Evolutionary conservation across 805 yeast genomes (phyloP).

Genomic region (Lipomyces sp.): DNA sequence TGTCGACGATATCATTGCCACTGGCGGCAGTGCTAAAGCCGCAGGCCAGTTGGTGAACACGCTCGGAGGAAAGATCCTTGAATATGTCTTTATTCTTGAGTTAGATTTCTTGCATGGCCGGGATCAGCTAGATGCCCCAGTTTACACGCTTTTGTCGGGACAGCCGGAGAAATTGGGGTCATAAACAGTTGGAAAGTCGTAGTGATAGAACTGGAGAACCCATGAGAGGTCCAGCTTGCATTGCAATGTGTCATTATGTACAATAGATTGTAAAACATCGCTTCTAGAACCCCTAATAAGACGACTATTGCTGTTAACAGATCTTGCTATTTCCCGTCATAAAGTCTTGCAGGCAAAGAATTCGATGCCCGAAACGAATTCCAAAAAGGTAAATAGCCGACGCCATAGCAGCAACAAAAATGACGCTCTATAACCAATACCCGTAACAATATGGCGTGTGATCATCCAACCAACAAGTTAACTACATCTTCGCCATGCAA

Average conservation of each 20-base stretch:
- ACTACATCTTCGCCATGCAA: slow-evolving; percentile 31
- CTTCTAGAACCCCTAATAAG: background rate
- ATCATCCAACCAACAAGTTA: slow-evolving; percentile 25
- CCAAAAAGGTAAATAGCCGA: background rate
- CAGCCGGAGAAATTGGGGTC: slow-evolving; percentile 34
- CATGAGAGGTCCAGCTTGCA: background rate
- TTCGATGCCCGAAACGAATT: background rate
- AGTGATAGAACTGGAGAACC: background rate
- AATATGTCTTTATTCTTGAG: slow-evolving; percentile 90
- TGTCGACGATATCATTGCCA: slow-evolving; percentile 96
- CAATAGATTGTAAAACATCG: background rate
- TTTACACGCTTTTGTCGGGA: slow-evolving; percentile 74
- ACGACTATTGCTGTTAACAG: background rate
- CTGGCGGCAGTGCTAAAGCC: slow-evolving; percentile 91
- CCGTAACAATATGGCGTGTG: background rate
- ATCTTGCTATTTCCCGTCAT: background rate
- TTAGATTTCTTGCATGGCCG: slow-evolving; percentile 94
- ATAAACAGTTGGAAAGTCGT: background rate
- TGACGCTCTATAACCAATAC: background rate
- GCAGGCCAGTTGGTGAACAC: slow-evolving; percentile 82
- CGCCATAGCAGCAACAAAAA: background rate
- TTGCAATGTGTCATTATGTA: background rate
- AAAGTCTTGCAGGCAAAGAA: background rate
- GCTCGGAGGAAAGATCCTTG: slow-evolving; percentile 73
- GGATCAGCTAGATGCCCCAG: slow-evolving; percentile 80